These are phyloP conservation scores for Cercis canadensis DNA, from an alignment of 306 rosid species.

Conservation along the genomic window DNA sequence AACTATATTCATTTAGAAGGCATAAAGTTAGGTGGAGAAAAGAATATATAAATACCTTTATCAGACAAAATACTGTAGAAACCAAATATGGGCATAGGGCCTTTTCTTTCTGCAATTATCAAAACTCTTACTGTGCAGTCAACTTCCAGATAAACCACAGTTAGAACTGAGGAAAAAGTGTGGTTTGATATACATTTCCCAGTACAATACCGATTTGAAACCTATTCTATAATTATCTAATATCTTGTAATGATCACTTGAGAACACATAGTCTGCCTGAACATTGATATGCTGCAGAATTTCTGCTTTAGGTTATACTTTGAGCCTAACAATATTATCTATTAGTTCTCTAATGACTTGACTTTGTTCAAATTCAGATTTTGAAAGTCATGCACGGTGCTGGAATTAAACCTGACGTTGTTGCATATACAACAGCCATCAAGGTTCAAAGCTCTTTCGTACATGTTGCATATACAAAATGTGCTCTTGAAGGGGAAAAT, in stretches of 20 bases:
- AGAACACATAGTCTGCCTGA: neutral
- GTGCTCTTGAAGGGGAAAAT: conserved; percentile 17
- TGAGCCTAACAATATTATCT: conserved; percentile 13
- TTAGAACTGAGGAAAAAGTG: neutral
- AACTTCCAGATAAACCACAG: conserved; percentile 29
- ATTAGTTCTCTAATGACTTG: conserved; percentile 42
- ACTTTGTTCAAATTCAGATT: conserved; percentile 64
- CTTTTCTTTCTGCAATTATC: conserved; percentile 27
- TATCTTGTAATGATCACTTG: neutral
- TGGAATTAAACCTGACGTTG: conserved; percentile 84
- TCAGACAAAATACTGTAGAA: neutral
- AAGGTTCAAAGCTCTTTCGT: conserved; percentile 59
- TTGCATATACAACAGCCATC: conserved; percentile 85
- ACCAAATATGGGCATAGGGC: neutral
- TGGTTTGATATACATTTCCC: neutral
- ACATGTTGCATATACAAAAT: neutral
- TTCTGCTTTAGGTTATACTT: conserved; percentile 14
- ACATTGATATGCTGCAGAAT: neutral
- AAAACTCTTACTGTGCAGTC: neutral
- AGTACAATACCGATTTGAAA: too few relatives aligned
- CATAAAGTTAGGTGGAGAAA: neutral
- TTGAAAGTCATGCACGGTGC: conserved; percentile 68
- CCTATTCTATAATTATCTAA: neutral
- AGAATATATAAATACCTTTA: conserved; percentile 6
- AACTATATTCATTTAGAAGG: neutral